Evolutionary conservation across 1,284 basidiomycete genomes (phyloP).

Genomic region (Naganishia albida): DNA sequence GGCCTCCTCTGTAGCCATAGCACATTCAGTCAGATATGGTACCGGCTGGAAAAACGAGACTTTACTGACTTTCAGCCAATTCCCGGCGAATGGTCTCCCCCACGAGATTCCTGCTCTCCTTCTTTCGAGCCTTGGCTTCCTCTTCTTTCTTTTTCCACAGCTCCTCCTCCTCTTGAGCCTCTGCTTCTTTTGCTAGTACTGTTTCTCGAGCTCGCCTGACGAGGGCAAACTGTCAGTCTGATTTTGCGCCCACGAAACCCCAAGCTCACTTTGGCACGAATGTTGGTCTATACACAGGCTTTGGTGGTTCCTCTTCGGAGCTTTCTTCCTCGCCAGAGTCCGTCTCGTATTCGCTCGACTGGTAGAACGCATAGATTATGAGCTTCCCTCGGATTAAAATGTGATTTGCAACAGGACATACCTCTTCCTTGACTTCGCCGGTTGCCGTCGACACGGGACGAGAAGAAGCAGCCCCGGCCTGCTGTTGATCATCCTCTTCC

Average conservation of each 20-base stretch:
- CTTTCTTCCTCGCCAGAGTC: constrained; percentile 49
- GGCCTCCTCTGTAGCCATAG: constrained; percentile 72
- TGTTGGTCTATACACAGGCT: constrained; percentile 51
- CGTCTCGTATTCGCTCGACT: constrained; percentile 54
- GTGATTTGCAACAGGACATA: neutral
- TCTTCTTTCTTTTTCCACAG: constrained; percentile 27
- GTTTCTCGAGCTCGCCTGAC: constrained; percentile 44
- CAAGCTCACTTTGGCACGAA: constrained; percentile 49
- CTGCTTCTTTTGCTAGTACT: constrained; percentile 39
- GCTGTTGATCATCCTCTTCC: constrained; percentile 44
- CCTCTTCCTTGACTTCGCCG: constrained; percentile 32
- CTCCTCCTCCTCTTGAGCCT: constrained; percentile 19
- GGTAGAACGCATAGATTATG: neutral
- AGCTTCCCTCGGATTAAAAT: neutral
- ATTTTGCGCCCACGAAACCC: neutral
- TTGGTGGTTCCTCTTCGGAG: constrained; percentile 37
- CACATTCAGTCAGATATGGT: neutral
- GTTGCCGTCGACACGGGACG: constrained; percentile 23
- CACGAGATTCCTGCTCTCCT: constrained; percentile 50
- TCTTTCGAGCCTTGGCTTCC: constrained; percentile 30
- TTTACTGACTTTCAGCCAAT: constrained; percentile 47
- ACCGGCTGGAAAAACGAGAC: neutral
- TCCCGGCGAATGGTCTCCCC: constrained; percentile 53
- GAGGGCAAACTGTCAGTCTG: neutral
- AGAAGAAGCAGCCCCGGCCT: constrained; percentile 27